Percentiles rank a stretch among this genome's conserved stretches.
Evolutionary conservation across 1,284 basidiomycete species (phyloP).

Genomic region (Filobasidium uniguttulatum): DNA sequence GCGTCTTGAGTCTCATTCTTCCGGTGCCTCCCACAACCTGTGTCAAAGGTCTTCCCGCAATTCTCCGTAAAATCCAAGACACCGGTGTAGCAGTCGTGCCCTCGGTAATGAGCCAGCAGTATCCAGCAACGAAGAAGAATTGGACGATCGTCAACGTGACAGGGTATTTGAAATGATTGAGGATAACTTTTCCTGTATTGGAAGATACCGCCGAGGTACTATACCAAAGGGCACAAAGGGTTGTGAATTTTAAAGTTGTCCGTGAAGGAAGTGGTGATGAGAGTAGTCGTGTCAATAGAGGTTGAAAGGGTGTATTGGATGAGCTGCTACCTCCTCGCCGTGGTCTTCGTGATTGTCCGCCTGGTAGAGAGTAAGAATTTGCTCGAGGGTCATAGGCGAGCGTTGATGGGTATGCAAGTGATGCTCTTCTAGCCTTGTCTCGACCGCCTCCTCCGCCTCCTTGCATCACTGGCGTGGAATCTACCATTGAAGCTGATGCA

Average conservation of each 20-base stretch:
- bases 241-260: constrained; percentile 31
- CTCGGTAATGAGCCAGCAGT: constrained; percentile 49
- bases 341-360: background rate
- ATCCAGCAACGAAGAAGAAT: constrained; percentile 82
- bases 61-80: constrained; percentile 29
- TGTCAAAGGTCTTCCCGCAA: constrained; percentile 6
- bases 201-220: constrained; percentile 36
- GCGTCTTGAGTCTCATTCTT: constrained; percentile 50
- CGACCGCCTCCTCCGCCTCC: too few relatives aligned
- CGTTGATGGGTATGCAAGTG: background rate
- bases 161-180: constrained; percentile 36
- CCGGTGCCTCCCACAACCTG: constrained; percentile 20
- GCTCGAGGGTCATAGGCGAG: background rate
- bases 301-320: background rate
- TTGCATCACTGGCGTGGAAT: too few relatives aligned
- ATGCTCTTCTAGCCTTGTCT: too few relatives aligned
- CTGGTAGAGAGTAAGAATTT: background rate
- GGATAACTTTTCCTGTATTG: constrained; percentile 38
- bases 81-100: constrained; percentile 6
- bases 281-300: background rate
- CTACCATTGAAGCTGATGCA: too few relatives aligned
- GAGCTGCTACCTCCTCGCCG: too few relatives aligned
- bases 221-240: constrained; percentile 37
- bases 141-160: constrained; percentile 80
- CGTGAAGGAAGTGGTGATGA: constrained; percentile 18